Conservation (phyloP, 257 asterid species). For the Knoxia roxburghii region DNA sequence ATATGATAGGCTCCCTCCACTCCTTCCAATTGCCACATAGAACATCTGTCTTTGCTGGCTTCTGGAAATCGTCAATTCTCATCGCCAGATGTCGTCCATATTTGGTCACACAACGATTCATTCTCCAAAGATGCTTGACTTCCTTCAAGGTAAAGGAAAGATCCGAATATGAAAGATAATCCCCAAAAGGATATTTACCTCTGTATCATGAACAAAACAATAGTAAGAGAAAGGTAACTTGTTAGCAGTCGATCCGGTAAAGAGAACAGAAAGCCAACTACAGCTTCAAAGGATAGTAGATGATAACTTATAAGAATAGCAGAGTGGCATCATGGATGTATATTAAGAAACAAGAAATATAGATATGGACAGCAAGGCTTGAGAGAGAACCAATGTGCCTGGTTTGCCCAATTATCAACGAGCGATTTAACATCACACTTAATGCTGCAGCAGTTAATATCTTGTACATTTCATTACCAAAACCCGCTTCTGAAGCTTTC, state of each 20-base stretch:
- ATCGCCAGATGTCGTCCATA: slow-evolving; percentile 71
- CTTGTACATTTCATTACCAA: slow-evolving; percentile 96
- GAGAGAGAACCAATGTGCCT: slow-evolving; percentile 99
- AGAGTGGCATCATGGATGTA: not conserved
- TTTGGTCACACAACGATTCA: slow-evolving; percentile 63
- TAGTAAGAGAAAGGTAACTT: not conserved
- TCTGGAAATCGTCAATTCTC: slow-evolving; percentile 94
- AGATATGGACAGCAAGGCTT: slow-evolving; percentile 60
- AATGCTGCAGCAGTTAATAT: slow-evolving; percentile 86
- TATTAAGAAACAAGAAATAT: slow-evolving; percentile 13
- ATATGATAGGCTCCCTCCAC: slow-evolving; percentile 89
- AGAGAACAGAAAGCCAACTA: not conserved
- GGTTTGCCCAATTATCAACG: slow-evolving; percentile 98
- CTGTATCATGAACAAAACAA: slow-evolving; percentile 36
- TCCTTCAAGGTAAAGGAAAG: slow-evolving; percentile 68
- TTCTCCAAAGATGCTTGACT: slow-evolving; percentile 94
- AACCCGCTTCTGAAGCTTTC: slow-evolving; percentile 97
- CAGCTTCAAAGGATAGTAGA: not conserved
- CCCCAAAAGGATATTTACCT: slow-evolving; percentile 79
- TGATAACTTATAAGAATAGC: not conserved
- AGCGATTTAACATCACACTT: slow-evolving; percentile 96
- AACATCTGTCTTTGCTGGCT: slow-evolving; percentile 65
- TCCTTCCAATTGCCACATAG: slow-evolving; percentile 86
- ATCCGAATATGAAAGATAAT: slow-evolving; percentile 75
- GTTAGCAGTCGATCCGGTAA: not conserved